Evolutionary conservation across 2,329 filamentous ascomycete species (phyloP), one percentile per base, ranked within the genome.

Genomic region (Fusarium guadeloupense): DNA sequence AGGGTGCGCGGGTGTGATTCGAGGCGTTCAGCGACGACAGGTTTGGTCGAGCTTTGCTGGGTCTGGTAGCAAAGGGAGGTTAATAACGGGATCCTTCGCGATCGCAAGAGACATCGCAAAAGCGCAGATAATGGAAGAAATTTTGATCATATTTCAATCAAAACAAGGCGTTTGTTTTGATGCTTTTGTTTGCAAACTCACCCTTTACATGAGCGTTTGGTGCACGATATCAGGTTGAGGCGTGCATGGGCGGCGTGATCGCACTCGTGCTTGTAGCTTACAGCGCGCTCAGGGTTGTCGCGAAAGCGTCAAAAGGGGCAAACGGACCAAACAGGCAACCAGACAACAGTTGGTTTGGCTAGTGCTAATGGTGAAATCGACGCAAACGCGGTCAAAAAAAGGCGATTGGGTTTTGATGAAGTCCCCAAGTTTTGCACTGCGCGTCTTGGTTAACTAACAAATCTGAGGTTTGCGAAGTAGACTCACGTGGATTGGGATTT

Each of bases 181-280:
- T 28, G 19, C 7, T 31, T 60, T 48, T 31, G 17, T 40, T 50
- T 44, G 41, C 34, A 49, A 55, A 63, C 68, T 56, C 40, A 70
- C 68, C 48, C 43, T 67, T 50, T 59, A 64, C 58, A 61, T 63
- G 41, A 35, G 56, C 54, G 55, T 55, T 31, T 49, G 51, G 46
- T 65, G 58, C 67, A 70, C 63, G 62, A 62, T 64, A 59, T 69
- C 55, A 69, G 34, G 52, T 59, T 48, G 44, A 57, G 54, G 54
- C 54, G 67, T 70, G 66, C 68, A 70, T 70, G 62, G 66, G 54
- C 64, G 41, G 51, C 50, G 53, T 66, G 52, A 67, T 69, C 54
- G 68, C 64, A 66, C 54, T 56, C 46, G 47, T 64, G 46, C 56
- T 44, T 54, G 55, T 66, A 59, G 65, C 66, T 68, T 63, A 65